Evolutionary conservation across 257 asterid species (phyloP).

Genomic region (Salvia splendens): DNA sequence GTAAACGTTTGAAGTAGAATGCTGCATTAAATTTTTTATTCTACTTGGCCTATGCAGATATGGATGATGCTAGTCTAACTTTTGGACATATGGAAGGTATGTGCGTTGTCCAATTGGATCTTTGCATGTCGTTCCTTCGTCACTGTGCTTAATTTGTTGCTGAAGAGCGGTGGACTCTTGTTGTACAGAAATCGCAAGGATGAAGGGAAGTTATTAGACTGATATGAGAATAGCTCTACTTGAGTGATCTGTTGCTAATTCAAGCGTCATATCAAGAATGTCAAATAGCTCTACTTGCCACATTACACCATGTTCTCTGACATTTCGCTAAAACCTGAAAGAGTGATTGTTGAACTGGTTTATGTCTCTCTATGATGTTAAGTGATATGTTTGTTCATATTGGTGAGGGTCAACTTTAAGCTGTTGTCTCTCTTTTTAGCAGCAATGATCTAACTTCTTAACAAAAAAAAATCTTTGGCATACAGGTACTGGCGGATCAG

Average conservation of each 20-base stretch:
- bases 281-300: neutral
- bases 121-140: neutral
- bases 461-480: constrained; percentile 15
- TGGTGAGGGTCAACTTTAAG: neutral
- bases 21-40: constrained; percentile 26
- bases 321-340: neutral
- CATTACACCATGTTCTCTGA: neutral
- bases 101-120: constrained; percentile 2
- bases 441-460: constrained; percentile 4
- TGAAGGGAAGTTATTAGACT: neutral
- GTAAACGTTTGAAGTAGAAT: neutral
- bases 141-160: neutral
- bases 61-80: constrained; percentile 58
- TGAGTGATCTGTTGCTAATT: neutral
- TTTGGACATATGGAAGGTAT: constrained; percentile 72
- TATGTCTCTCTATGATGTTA: neutral
- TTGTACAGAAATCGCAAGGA: neutral
- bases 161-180: neutral
- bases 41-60: constrained; percentile 45
- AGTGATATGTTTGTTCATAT: neutral
- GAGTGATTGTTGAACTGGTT: neutral
- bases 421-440: neutral
- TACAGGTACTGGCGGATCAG: constrained; percentile 71
- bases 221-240: neutral
- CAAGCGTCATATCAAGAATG: neutral